These are phyloP conservation scores for Darksidea phi DNA, from an alignment of 495 filamentous ascomycete species.

Conservation along the genomic window DNA sequence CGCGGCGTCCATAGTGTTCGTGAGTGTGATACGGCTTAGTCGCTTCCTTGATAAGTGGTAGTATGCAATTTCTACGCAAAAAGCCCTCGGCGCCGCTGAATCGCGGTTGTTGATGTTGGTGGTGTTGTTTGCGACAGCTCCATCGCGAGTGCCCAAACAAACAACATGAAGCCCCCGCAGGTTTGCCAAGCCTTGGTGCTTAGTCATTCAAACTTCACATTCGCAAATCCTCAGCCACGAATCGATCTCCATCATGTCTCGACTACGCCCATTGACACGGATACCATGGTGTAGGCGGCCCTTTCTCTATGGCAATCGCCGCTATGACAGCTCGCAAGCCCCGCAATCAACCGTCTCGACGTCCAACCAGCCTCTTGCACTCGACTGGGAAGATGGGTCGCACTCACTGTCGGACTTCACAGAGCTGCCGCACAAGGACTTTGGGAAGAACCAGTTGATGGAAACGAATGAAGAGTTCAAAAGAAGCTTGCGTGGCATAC, in stretches of 20 bases:
- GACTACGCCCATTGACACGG: slow-evolving; percentile 10
- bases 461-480: slow-evolving; percentile 92
- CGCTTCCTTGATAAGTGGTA: no score
- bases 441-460: slow-evolving; percentile 95
- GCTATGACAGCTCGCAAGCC: neutral
- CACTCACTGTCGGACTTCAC: slow-evolving; percentile 57
- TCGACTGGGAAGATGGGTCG: slow-evolving; percentile 68
- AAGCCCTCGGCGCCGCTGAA: neutral
- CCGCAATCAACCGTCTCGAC: neutral
- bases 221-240: neutral
- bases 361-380: slow-evolving; percentile 37
- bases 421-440: slow-evolving; percentile 82
- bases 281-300: slow-evolving; percentile 35
- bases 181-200: neutral
- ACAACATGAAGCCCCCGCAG: neutral
- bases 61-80: neutral
- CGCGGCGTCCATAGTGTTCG: slow-evolving; percentile 52
- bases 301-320: neutral
- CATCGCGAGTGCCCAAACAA: neutral
- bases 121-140: neutral
- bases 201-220: neutral
- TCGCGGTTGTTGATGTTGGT: neutral
- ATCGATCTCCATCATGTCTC: neutral
- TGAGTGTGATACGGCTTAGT: neutral
- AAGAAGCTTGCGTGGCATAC: slow-evolving; percentile 78